Conservation (phyloP, 208 protist genomes). For the Leishmania turanica region DNA sequence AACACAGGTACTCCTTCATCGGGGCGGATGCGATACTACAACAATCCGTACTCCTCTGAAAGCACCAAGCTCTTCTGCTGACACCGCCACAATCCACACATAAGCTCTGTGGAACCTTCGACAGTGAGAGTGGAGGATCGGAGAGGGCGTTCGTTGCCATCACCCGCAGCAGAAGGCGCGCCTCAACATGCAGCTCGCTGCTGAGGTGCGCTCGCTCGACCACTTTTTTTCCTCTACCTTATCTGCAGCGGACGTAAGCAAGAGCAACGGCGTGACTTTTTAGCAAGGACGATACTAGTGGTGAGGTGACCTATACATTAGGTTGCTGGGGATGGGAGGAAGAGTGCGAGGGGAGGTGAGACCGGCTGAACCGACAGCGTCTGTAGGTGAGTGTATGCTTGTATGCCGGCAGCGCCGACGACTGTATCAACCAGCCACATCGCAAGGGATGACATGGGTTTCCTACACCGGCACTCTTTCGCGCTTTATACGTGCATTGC, state of each 20-base stretch:
- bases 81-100: not conserved
- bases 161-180: not conserved
- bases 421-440: not conserved
- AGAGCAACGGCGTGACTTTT: not conserved
- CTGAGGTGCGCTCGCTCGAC: not conserved
- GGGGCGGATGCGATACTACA: constrained; percentile 23
- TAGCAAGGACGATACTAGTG: not conserved
- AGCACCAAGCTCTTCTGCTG: constrained; percentile 26
- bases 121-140: not conserved
- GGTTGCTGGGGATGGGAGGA: not conserved
- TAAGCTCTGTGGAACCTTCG: not conserved
- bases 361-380: not conserved
- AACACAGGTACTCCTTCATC: not conserved
- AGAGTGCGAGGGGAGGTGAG: not conserved
- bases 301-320: not conserved
- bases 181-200: not conserved
- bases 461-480: not conserved
- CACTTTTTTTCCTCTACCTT: not conserved
- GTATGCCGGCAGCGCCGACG: not conserved
- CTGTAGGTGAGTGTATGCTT: not conserved
- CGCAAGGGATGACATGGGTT: not conserved
- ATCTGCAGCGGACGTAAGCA: not conserved
- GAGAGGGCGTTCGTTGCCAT: not conserved
- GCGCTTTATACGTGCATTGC: not conserved
- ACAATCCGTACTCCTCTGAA: constrained; percentile 26